A percentile compares a stretch with the other conserved stretches of the same genome.
Evolutionary conservation across 768 basidiomycete genomes (phyloP).

Genomic region (Amylocystis lapponica): DNA sequence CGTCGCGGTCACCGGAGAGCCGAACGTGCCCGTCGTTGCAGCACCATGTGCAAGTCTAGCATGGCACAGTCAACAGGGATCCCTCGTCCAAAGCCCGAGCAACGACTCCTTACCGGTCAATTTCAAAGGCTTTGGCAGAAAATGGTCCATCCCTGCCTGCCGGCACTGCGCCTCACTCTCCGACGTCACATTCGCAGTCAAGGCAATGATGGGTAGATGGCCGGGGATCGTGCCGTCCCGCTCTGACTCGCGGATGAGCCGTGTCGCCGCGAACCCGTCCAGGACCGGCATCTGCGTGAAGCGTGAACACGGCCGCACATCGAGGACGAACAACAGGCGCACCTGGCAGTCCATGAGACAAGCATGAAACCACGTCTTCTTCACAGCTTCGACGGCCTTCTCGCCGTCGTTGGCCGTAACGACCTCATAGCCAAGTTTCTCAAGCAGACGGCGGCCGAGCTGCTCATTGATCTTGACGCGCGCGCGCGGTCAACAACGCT

Average conservation of each 20-base stretch:
- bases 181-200: conserved; percentile 24
- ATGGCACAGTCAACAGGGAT: too few relatives aligned
- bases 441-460: conserved; percentile 19
- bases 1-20: too few relatives aligned
- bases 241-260: conserved; percentile 20
- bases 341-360: conserved; percentile 27
- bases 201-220: conserved; percentile 21
- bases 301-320: background rate
- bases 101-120: conserved; percentile 21
- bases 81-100: too few relatives aligned
- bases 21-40: too few relatives aligned
- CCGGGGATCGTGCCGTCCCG: conserved; percentile 14
- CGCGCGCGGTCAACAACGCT: background rate
- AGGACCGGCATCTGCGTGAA: conserved; percentile 9
- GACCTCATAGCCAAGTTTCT: conserved; percentile 23
- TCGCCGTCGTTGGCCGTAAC: conserved; percentile 20
- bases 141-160: conserved; percentile 24
- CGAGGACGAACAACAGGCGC: background rate
- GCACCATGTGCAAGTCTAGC: too few relatives aligned
- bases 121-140: conserved; percentile 23
- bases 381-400: conserved; percentile 17
- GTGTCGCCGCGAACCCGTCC: conserved; percentile 22
- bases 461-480: conserved; percentile 19
- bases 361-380: conserved; percentile 10
- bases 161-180: conserved; percentile 23